Conservation (phyloP, 495 filamentous ascomycete genomes). For the Annulohypoxylon stygium region DNA sequence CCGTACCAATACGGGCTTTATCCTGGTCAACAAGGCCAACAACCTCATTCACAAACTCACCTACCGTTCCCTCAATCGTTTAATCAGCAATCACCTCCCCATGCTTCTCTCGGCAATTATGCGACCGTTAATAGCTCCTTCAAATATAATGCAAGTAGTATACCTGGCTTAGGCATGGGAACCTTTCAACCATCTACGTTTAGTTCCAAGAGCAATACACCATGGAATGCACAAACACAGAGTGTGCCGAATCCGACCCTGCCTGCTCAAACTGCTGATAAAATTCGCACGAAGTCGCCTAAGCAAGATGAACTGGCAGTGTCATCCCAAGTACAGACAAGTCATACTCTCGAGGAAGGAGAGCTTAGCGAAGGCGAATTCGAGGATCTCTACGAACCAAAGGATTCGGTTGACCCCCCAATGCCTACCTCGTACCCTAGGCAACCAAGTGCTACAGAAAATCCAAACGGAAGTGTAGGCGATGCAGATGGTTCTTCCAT, state of each 20-base stretch:
- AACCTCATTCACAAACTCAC: constrained; percentile 40
- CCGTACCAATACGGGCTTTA: constrained; percentile 54
- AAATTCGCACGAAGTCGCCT: constrained; percentile 4
- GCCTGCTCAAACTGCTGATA: constrained; percentile 12
- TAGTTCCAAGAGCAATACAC: constrained; percentile 11
- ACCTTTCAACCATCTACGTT: constrained; percentile 29
- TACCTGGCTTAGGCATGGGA: constrained; percentile 59
- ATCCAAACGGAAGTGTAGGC: constrained; percentile 39
- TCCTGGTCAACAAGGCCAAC: constrained; percentile 51
- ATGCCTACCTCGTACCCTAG: constrained; percentile 36
- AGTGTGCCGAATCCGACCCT: neutral
- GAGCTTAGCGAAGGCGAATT: constrained; percentile 78
- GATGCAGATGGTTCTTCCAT: constrained; percentile 50
- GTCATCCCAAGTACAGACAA: constrained; percentile 18
- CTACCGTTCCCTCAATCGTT: constrained; percentile 43
- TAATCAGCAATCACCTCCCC: constrained; percentile 37
- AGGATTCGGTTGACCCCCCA: constrained; percentile 27
- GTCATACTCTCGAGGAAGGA: constrained; percentile 71
- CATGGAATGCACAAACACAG: constrained; percentile 36
- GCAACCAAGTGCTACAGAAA: constrained; percentile 24
- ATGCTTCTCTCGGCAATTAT: constrained; percentile 43
- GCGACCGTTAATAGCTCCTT: constrained; percentile 52
- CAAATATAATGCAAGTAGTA: constrained; percentile 56
- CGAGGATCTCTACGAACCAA: constrained; percentile 61
- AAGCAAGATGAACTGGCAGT: constrained; percentile 16